Percentiles rank a stretch among this genome's conserved stretches.
Conservation (phyloP, 106 monocot species). For the Acanthochlamys bracteata region DNA sequence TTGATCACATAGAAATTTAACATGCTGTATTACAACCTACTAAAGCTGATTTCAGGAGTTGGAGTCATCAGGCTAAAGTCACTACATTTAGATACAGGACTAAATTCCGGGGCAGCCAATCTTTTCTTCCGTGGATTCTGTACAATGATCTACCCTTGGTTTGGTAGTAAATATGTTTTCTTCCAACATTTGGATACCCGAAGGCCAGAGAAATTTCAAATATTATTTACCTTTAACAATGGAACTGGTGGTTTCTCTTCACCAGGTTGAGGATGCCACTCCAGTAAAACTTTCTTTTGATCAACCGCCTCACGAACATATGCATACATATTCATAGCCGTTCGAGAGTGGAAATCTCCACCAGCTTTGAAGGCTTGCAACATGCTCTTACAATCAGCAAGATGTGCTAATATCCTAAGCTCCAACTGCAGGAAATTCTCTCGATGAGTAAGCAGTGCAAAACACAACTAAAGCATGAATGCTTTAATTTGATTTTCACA, state of each 20-base stretch:
- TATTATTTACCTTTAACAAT: conserved; percentile 61
- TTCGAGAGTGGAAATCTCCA: conserved; percentile 98
- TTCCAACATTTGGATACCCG: not conserved
- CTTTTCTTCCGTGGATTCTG: no score
- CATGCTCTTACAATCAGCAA: conserved; percentile 88
- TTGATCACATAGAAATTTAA: no score
- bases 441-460: not conserved
- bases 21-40: no score
- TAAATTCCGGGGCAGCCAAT: no score
- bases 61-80: no score
- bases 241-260: conserved; percentile 93
- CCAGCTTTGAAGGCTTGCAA: conserved; percentile 89
- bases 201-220: not conserved
- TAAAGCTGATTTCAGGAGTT: no score
- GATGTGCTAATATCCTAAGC: conserved; percentile 95
- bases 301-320: conserved; percentile 73
- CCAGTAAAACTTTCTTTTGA: conserved; percentile 67
- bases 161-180: not conserved
- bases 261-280: conserved; percentile 86
- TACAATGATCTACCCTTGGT: no score
- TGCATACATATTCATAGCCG: conserved; percentile 98
- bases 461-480: not conserved
- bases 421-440: conserved; percentile 50
- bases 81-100: no score
- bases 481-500: not conserved